Conservation (phyloP, 164 flowering plant species). For the Echeveria elegans region DNA sequence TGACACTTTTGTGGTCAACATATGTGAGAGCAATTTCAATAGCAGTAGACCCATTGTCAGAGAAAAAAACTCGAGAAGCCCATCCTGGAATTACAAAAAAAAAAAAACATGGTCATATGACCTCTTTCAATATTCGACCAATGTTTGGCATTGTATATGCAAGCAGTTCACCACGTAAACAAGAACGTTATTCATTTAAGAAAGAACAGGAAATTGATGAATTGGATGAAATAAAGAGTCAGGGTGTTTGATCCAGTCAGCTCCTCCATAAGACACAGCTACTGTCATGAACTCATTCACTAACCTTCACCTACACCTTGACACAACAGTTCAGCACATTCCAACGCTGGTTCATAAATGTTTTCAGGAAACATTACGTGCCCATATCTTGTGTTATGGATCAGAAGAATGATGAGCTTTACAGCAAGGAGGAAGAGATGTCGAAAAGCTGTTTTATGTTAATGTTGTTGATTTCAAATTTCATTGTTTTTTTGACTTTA, state of each 20-base stretch:
- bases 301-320: conserved; percentile 93
- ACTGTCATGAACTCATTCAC: not conserved
- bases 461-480: too few species aligned
- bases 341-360: conserved; percentile 88
- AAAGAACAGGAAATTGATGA: too few species aligned
- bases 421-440: too few species aligned
- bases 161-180: not conserved
- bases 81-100: conserved; percentile 59
- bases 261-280: not conserved
- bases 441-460: too few species aligned
- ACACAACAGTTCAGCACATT: conserved; percentile 82
- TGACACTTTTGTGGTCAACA: conserved; percentile 45
- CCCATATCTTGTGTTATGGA: conserved; percentile 93
- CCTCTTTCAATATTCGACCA: not conserved
- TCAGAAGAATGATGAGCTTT: too few species aligned
- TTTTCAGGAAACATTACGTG: conserved; percentile 99
- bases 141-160: not conserved
- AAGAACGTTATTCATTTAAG: too few species aligned
- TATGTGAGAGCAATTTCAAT: conserved; percentile 92
- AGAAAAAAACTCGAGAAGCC: conserved; percentile 84
- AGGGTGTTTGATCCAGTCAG: not conserved
- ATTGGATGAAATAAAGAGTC: not conserved
- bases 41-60: conserved; percentile 97
- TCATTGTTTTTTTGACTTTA: too few species aligned
- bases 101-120: not conserved